Evolutionary conservation across 805 yeast genomes (phyloP).

Genomic region (Candida alai): DNA sequence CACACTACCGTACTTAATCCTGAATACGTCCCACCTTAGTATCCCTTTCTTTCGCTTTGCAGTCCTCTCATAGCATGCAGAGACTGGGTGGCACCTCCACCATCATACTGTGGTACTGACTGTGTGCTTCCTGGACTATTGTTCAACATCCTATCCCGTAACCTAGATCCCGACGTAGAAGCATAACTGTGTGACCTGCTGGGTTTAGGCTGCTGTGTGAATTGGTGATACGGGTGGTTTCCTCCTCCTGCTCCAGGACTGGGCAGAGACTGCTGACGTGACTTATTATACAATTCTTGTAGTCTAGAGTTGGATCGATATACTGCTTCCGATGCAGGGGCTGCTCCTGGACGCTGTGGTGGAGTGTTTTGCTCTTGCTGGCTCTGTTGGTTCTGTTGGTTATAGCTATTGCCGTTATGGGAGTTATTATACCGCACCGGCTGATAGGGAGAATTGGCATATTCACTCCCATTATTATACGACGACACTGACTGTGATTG

Average conservation of each 20-base stretch:
- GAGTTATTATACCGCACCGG: conserved; percentile 14
- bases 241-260: conserved; percentile 21
- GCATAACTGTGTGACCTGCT: conserved; percentile 20
- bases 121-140: no score
- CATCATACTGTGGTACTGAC: no score
- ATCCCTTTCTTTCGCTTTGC: no score
- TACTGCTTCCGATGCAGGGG: not conserved
- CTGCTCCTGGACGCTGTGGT: no score
- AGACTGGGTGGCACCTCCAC: no score
- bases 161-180: conserved; percentile 24
- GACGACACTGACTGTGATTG: no score
- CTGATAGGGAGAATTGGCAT: conserved; percentile 11
- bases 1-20: no score
- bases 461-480: no score
- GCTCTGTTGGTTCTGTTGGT: conserved; percentile 11
- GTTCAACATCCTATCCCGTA: conserved; percentile 27
- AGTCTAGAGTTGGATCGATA: conserved; percentile 31
- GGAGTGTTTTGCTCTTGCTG: conserved; percentile 5
- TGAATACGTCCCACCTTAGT: no score
- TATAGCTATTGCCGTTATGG: conserved; percentile 12
- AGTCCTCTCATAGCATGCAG: no score
- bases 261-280: conserved; percentile 34
- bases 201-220: conserved; percentile 18
- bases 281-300: conserved; percentile 38
- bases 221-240: conserved; percentile 15